Percentiles rank a stretch among this genome's conserved stretches.
Conservation (phyloP, 768 basidiomycete genomes). For the Dictyophora rubrovolvata region DNA sequence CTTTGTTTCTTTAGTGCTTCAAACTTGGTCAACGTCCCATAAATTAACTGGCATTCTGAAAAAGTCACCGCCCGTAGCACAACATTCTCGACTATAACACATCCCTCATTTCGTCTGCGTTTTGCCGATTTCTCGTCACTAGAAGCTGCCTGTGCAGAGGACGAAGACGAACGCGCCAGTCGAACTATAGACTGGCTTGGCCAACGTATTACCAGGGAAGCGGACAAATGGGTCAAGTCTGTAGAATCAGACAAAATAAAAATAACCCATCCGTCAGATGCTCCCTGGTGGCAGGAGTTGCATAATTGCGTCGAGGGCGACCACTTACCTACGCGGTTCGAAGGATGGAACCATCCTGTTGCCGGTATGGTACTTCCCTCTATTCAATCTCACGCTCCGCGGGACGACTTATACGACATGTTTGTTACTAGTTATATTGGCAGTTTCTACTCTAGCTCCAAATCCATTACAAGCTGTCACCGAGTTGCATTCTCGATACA, state of each 20-base stretch:
- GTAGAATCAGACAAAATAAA: conserved; percentile 37
- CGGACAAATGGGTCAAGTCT: conserved; percentile 63
- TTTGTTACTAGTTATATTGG: conserved; percentile 54
- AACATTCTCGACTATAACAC: conserved; percentile 56
- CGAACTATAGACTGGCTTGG: conserved; percentile 84
- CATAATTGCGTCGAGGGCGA: conserved; percentile 69
- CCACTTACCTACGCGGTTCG: conserved; percentile 54
- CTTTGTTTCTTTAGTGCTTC: conserved; percentile 4
- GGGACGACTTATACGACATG: neutral
- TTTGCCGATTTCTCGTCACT: conserved; percentile 70
- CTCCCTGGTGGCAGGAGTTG: conserved; percentile 85
- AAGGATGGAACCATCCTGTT: conserved; percentile 84
- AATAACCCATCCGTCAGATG: conserved; percentile 11
- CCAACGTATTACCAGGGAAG: conserved; percentile 52
- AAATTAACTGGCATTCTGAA: neutral
- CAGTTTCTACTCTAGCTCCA: conserved; percentile 70
- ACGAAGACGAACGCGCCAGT: conserved; percentile 67
- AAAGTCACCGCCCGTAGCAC: conserved; percentile 75
- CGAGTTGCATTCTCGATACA: conserved; percentile 52
- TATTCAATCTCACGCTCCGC: conserved; percentile 6
- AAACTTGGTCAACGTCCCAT: neutral
- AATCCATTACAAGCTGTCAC: conserved; percentile 77
- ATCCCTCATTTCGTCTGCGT: conserved; percentile 61
- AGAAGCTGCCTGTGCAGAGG: conserved; percentile 65
- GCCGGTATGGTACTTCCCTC: conserved; percentile 43